Conservation (phyloP, 2,329 filamentous ascomycete species). For the Fusarium goolgardi region DNA sequence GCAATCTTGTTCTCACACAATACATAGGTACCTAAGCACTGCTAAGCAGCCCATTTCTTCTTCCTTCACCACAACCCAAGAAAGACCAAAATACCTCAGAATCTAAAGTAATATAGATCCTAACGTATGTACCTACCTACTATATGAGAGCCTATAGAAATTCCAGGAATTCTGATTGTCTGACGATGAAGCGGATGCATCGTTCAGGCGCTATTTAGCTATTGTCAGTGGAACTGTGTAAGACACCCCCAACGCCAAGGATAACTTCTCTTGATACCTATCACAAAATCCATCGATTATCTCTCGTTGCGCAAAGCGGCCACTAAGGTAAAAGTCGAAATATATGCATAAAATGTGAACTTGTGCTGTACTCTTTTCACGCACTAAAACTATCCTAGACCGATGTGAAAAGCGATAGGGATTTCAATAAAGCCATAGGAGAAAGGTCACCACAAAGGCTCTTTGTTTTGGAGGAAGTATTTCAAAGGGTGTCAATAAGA, state of each 20-base stretch:
- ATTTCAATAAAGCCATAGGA: background rate
- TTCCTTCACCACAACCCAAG: no score
- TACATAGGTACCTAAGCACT: no score
- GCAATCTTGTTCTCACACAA: no score
- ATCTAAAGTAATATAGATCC: background rate
- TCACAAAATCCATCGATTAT: background rate
- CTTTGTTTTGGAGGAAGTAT: background rate
- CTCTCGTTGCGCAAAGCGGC: background rate
- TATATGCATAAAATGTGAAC: background rate
- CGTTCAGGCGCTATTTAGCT: background rate
- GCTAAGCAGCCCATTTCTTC: no score
- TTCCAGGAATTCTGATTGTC: background rate
- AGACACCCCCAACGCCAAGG: no score
- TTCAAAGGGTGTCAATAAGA: background rate
- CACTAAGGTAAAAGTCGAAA: background rate
- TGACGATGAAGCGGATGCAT: background rate
- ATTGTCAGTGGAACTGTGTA: background rate
- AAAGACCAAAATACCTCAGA: no score
- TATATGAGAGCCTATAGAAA: background rate
- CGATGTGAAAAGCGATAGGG: background rate
- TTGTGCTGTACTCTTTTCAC: background rate
- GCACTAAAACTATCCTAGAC: background rate
- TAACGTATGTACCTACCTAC: background rate
- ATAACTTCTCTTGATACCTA: background rate
- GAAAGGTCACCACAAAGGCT: background rate